These are phyloP conservation scores for Artemisia argyi DNA, from an alignment of 129 eudicot genomes.

Conservation along the genomic window DNA sequence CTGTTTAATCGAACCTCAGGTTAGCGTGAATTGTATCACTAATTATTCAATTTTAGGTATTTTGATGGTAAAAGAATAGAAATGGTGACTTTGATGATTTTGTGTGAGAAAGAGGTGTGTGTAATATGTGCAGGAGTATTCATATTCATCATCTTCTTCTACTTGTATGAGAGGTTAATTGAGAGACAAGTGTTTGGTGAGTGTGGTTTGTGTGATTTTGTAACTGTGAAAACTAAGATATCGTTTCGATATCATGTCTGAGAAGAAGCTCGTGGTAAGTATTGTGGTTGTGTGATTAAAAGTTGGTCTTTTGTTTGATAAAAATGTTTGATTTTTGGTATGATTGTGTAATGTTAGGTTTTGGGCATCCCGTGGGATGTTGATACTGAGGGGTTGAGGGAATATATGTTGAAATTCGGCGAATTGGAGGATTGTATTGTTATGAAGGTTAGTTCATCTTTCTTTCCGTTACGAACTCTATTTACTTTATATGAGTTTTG, in stretches of 20 bases:
- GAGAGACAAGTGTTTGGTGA: slow-evolving; percentile 52
- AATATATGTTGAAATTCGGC: slow-evolving; percentile 86
- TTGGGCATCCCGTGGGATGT: slow-evolving; percentile 97
- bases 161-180: slow-evolving; percentile 62
- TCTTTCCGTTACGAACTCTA: too few relatives aligned
- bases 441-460: slow-evolving; percentile 66
- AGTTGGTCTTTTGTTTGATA: background rate
- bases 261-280: slow-evolving; percentile 87
- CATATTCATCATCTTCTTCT: background rate
- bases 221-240: slow-evolving; percentile 9
- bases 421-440: slow-evolving; percentile 98
- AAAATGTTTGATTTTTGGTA: background rate
- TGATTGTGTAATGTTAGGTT: slow-evolving; percentile 46
- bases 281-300: background rate
- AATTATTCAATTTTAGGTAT: slow-evolving; percentile 35
- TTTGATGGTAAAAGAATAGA: slow-evolving; percentile 5
- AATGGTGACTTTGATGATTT: slow-evolving; percentile 41
- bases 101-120: slow-evolving; percentile 94
- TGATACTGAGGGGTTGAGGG: slow-evolving; percentile 87
- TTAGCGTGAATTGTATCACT: slow-evolving; percentile 36
- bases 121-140: slow-evolving; percentile 84
- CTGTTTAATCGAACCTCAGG: slow-evolving; percentile 29
- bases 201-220: slow-evolving; percentile 35
- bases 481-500: too few relatives aligned
- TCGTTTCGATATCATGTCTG: slow-evolving; percentile 43